Evolutionary conservation across 176 grass and related monocot genomes (phyloP).

Genomic region (Coix lacrymajobi): DNA sequence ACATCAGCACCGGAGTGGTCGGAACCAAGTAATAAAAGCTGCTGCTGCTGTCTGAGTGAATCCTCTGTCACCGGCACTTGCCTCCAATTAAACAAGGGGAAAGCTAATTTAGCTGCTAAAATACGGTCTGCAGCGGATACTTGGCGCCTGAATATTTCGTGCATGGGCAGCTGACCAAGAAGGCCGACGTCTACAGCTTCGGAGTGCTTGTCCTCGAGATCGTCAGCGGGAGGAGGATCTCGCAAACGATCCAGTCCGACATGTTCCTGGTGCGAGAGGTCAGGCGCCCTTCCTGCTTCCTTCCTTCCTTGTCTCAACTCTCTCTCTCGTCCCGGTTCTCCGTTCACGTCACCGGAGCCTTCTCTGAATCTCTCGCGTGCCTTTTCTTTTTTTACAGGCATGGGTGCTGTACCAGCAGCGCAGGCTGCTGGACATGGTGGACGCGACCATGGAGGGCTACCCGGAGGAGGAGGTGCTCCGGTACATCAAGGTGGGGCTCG

Average conservation of each 20-base stretch:
- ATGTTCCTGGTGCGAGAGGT: slow-evolving; percentile 48
- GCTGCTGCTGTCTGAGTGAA: too few relatives aligned
- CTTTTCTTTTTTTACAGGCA: slow-evolving; percentile 23
- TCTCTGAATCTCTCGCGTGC: not conserved
- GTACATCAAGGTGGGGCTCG: slow-evolving; percentile 44
- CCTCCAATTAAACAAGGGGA: too few relatives aligned
- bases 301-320: not conserved
- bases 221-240: slow-evolving; percentile 40
- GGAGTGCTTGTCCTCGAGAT: slow-evolving; percentile 45
- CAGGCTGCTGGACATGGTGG: slow-evolving; percentile 39
- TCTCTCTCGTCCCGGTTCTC: not conserved
- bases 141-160: slow-evolving; percentile 48
- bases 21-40: slow-evolving; percentile 33
- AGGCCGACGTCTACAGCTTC: slow-evolving; percentile 56
- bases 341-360: not conserved
- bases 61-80: too few relatives aligned
- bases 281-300: not conserved
- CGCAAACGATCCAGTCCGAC: slow-evolving; percentile 25
- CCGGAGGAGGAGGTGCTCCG: slow-evolving; percentile 43
- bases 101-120: too few relatives aligned
- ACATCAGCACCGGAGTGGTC: slow-evolving; percentile 47
- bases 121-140: slow-evolving; percentile 48
- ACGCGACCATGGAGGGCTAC: slow-evolving; percentile 13
- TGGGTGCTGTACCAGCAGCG: slow-evolving; percentile 37
- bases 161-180: slow-evolving; percentile 56